A percentile compares a stretch with the other conserved stretches of the same genome.
Evolutionary conservation across 2,329 filamentous ascomycete genomes (phyloP).

Genomic region (Westerdykella aurantiaca): DNA sequence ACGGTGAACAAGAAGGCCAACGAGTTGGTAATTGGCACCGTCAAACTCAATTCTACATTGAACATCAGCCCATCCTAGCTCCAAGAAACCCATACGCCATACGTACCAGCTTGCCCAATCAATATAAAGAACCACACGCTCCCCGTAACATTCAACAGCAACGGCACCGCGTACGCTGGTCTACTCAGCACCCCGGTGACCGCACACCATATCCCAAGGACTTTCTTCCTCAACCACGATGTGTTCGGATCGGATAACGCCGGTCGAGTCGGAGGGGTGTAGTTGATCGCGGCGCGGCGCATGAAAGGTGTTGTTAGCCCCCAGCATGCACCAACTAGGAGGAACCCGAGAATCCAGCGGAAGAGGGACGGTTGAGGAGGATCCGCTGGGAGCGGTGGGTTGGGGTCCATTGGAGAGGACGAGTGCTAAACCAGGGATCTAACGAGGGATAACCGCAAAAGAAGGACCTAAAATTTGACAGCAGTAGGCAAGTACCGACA

Average conservation of each 20-base stretch:
- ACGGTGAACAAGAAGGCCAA: slow-evolving; percentile 95
- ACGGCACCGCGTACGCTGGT: slow-evolving; percentile 75
- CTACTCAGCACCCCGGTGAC: slow-evolving; percentile 73
- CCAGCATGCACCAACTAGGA: slow-evolving; percentile 89
- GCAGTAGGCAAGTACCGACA: too few species aligned
- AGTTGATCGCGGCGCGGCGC: slow-evolving; percentile 72
- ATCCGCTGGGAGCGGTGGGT: slow-evolving; percentile 18
- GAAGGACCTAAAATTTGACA: neutral
- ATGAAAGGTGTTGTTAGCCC: slow-evolving; percentile 88
- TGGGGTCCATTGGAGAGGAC: slow-evolving; percentile 24
- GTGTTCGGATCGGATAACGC: slow-evolving; percentile 33
- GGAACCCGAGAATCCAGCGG: slow-evolving; percentile 83
- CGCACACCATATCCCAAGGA: slow-evolving; percentile 64
- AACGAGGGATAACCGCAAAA: neutral
- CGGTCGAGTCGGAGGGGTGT: slow-evolving; percentile 49
- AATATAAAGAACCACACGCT: slow-evolving; percentile 96
- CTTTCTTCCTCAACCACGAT: slow-evolving; percentile 58
- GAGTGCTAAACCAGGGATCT: neutral
- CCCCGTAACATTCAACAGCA: slow-evolving; percentile 83
- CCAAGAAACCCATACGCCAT: neutral
- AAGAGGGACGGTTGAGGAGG: slow-evolving; percentile 47
- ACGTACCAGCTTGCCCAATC: slow-evolving; percentile 83
- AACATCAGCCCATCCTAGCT: slow-evolving; percentile 5
- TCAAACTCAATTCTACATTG: slow-evolving; percentile 73
- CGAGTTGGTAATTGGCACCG: slow-evolving; percentile 91